A percentile compares a stretch with the other conserved stretches of the same genome.
These are phyloP conservation scores for Gynostemma pentaphyllum DNA, from an alignment of 306 rosid species.

Conservation along the genomic window DNA sequence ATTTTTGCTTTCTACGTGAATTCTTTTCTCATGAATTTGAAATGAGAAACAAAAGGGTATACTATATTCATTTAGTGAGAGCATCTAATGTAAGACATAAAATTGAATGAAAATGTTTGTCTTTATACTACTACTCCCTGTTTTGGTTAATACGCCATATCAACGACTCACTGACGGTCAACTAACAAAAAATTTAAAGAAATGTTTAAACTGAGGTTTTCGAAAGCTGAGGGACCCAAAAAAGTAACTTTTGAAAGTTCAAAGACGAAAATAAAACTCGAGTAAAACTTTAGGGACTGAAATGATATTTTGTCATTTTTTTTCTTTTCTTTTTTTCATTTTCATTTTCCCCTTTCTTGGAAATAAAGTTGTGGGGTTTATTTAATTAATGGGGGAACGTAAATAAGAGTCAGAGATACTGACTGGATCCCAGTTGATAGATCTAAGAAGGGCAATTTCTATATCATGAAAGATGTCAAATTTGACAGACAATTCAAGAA, in stretches of 20 bases:
- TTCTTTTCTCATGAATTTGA: not conserved
- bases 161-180: too few relatives aligned
- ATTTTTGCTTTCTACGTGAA: not conserved
- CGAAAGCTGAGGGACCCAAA: too few relatives aligned
- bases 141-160: too few relatives aligned
- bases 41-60: not conserved
- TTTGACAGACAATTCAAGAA: not conserved
- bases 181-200: too few relatives aligned
- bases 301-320: too few relatives aligned
- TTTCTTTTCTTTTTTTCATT: not conserved
- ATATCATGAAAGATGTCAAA: not conserved
- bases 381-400: not conserved
- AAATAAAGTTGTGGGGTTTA: not conserved
- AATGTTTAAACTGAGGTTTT: too few relatives aligned
- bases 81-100: not conserved
- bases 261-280: too few relatives aligned
- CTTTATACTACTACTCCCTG: not conserved
- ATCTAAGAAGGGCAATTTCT: not conserved
- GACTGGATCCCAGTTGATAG: constrained; percentile 1
- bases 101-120: not conserved
- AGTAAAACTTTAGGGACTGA: too few relatives aligned
- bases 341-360: not conserved
- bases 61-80: not conserved
- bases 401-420: not conserved
- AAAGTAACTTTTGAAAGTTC: too few relatives aligned